Conservation (phyloP, 257 asterid genomes). For the Paraleonurus japonicus region DNA sequence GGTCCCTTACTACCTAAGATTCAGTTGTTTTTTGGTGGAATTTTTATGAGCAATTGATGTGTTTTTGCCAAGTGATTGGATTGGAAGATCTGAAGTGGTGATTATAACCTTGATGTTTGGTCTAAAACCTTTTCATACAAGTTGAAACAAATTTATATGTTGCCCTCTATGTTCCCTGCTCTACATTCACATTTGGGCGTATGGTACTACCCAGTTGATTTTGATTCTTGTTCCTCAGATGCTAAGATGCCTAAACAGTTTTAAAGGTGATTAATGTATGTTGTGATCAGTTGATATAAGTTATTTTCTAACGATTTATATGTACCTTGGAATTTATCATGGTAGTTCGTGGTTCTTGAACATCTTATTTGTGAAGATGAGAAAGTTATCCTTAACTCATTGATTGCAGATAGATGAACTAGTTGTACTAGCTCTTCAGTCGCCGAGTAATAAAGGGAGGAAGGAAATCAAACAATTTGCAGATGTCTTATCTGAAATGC, state of each 20-base stretch:
- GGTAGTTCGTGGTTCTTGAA: not conserved
- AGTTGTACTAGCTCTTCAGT: conserved; percentile 62
- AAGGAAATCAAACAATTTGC: conserved; percentile 70
- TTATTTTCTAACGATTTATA: not conserved
- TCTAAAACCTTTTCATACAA: not conserved
- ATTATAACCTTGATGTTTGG: not conserved
- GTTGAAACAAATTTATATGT: not conserved
- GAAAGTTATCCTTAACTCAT: conserved; percentile 8
- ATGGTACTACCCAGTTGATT: not conserved
- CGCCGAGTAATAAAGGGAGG: conserved; percentile 38
- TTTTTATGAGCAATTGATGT: not conserved
- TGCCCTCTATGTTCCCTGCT: not conserved
- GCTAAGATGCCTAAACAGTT: not conserved
- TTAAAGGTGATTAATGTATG: not conserved
- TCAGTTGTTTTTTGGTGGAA: not conserved
- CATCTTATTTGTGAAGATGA: conserved; percentile 21
- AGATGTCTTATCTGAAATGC: conserved; percentile 65
- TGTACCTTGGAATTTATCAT: not conserved
- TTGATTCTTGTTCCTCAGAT: not conserved
- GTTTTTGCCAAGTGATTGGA: not conserved
- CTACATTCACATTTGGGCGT: not conserved
- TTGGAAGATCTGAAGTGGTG: not conserved
- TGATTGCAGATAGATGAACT: conserved; percentile 83
- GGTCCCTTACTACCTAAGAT: not conserved
- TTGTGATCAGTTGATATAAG: not conserved